phyloP scores from a whole-genome alignment of 495 filamentous ascomycete genomes.

The Durotheca rogersii region DNA sequence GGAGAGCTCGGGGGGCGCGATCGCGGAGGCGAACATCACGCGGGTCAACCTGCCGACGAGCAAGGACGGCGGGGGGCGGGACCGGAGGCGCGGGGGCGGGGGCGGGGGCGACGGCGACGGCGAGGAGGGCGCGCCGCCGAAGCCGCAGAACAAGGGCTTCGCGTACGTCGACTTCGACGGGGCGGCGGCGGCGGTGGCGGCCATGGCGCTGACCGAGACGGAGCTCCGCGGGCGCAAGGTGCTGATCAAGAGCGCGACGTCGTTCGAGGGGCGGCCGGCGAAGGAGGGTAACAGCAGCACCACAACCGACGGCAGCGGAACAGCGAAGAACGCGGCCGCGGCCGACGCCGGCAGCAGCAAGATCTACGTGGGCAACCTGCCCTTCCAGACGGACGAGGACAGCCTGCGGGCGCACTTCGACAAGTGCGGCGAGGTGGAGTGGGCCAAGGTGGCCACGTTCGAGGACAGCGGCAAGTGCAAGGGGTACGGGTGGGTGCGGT shows the following conservation, averaged over 20 bases:
- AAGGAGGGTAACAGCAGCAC: constrained; percentile 48
- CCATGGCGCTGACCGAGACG: constrained; percentile 77
- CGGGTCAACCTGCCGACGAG: constrained; percentile 74
- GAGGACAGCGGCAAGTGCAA: constrained; percentile 98
- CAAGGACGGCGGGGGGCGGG: constrained; percentile 33
- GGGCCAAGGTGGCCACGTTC: constrained; percentile 88
- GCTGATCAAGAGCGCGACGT: constrained; percentile 88
- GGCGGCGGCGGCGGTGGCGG: constrained; percentile 64
- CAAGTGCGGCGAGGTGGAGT: constrained; percentile 75
- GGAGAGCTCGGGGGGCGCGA: constrained; percentile 60
- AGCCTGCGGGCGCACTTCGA: constrained; percentile 74
- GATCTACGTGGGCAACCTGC: constrained; percentile 90
- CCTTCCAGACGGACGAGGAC: constrained; percentile 82
- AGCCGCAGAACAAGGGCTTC: constrained; percentile 72
- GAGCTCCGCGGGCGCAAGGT: constrained; percentile 72
- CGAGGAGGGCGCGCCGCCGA: constrained; percentile 43
- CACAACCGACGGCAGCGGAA: constrained; percentile 42
- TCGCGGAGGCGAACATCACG: constrained; percentile 71
- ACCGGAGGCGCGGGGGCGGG: constrained; percentile 41
- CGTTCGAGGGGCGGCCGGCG: constrained; percentile 72
- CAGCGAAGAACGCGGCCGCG: too few species aligned
- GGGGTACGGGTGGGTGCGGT: constrained; percentile 92
- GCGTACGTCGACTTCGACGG: constrained; percentile 90
- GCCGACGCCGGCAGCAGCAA: constrained; percentile 61
- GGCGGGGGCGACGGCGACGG: constrained; percentile 45